phyloP scores from a whole-genome alignment of 306 rosid species.

The Acmispon strigosus region DNA sequence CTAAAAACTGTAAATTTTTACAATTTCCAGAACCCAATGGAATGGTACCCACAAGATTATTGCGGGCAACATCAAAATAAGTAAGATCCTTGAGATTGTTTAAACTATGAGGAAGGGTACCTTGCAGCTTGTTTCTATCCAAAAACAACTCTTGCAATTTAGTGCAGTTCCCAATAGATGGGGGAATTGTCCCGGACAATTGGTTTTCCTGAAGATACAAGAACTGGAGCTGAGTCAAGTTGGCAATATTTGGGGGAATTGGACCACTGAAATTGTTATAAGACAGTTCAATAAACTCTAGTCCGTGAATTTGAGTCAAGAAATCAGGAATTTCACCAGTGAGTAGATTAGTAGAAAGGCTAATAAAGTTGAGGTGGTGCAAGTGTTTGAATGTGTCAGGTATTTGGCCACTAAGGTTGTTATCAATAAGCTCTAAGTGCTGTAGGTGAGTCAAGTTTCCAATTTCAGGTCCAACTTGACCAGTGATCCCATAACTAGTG shows the following conservation, averaged over 20 bases:
- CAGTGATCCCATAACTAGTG: slow-evolving; percentile 35
- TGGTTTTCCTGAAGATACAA: slow-evolving; percentile 33
- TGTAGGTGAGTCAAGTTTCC: slow-evolving; percentile 40
- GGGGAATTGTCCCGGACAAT: slow-evolving; percentile 57
- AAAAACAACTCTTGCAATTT: slow-evolving; percentile 32
- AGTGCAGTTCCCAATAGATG: slow-evolving; percentile 59
- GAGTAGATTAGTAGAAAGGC: slow-evolving; percentile 32
- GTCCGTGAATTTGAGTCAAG: slow-evolving; percentile 35
- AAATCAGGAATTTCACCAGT: slow-evolving; percentile 44
- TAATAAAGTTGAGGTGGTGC: slow-evolving; percentile 14
- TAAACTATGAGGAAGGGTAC: slow-evolving; percentile 48
- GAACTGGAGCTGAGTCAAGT: slow-evolving; percentile 25
- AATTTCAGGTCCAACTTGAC: slow-evolving; percentile 54
- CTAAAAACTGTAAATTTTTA: slow-evolving; percentile 35
- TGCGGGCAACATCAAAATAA: slow-evolving; percentile 18
- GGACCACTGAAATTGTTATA: slow-evolving; percentile 43
- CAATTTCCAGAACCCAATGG: slow-evolving; percentile 43
- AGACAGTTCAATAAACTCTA: slow-evolving; percentile 33
- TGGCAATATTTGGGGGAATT: slow-evolving; percentile 51
- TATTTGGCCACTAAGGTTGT: slow-evolving; percentile 39
- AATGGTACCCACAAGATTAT: slow-evolving; percentile 53
- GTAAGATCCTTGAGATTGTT: slow-evolving; percentile 38
- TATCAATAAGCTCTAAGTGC: slow-evolving; percentile 33
- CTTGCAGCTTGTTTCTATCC: slow-evolving; percentile 37
- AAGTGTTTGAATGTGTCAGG: slow-evolving; percentile 40